Conservation (phyloP, 352 stramenopile genomes). For the Globisporangium nagaii region DNA sequence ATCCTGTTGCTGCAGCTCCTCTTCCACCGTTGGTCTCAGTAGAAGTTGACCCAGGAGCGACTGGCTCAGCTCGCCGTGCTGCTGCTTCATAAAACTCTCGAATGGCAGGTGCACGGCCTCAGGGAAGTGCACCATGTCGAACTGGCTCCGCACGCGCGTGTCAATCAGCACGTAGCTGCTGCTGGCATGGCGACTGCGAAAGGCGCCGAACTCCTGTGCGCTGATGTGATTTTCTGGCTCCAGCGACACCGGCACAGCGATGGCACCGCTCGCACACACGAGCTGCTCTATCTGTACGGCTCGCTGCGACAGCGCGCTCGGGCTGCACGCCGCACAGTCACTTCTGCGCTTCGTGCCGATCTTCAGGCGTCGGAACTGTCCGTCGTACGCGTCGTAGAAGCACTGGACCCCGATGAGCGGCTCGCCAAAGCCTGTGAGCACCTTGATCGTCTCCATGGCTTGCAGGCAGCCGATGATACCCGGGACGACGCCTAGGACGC, state of each 20-base stretch:
- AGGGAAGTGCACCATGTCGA: slow-evolving; percentile 72
- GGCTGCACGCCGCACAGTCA: slow-evolving; percentile 35
- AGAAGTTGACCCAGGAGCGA: neutral
- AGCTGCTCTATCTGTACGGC: neutral
- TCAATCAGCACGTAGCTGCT: slow-evolving; percentile 53
- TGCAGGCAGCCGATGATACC: slow-evolving; percentile 93
- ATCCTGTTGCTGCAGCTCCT: neutral
- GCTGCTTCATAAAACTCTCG: slow-evolving; percentile 21
- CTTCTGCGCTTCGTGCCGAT: slow-evolving; percentile 23
- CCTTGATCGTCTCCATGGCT: slow-evolving; percentile 91
- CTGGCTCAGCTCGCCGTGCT: slow-evolving; percentile 1
- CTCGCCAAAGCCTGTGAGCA: slow-evolving; percentile 69
- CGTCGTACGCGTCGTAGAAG: slow-evolving; percentile 78
- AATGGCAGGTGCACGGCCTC: slow-evolving; percentile 68
- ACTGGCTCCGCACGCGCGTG: slow-evolving; percentile 47
- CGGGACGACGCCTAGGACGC: slow-evolving; percentile 94
- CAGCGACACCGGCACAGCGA: slow-evolving; percentile 4
- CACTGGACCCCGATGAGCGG: slow-evolving; percentile 58
- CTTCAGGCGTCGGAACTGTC: slow-evolving; percentile 62
- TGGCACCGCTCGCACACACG: neutral
- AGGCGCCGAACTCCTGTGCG: slow-evolving; percentile 25
- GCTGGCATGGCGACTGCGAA: slow-evolving; percentile 12
- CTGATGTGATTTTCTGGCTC: slow-evolving; percentile 26
- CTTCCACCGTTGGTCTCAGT: neutral
- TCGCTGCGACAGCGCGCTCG: neutral